phyloP scores from a whole-genome alignment of 1,284 basidiomycete species.

The Apiotrichum brassicae region DNA sequence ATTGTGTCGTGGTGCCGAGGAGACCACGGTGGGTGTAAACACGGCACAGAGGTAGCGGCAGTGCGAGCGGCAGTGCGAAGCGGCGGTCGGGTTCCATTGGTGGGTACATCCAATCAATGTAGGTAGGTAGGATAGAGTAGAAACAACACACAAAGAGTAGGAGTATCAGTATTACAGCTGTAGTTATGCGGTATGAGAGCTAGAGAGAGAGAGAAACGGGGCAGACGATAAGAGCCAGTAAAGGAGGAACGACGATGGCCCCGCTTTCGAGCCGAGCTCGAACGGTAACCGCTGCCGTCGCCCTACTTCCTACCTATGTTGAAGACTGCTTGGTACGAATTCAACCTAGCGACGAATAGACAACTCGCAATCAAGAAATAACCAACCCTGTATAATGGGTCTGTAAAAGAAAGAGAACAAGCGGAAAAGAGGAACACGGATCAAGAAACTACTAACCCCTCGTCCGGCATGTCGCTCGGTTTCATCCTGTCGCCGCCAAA shows the following conservation, averaged over 20 bases:
- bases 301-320: no score
- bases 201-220: background rate
- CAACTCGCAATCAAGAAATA: no score
- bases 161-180: conserved; percentile 6
- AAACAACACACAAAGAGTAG: background rate
- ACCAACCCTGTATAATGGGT: no score
- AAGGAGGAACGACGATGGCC: background rate
- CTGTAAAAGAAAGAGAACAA: background rate
- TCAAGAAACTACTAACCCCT: conserved; percentile 71
- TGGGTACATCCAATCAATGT: conserved; percentile 8
- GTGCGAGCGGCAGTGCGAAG: background rate
- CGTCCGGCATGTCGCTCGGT: conserved; percentile 94
- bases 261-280: no score
- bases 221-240: background rate
- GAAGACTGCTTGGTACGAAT: no score
- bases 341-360: no score
- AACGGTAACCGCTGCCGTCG: no score
- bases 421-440: conserved; percentile 11
- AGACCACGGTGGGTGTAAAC: no score
- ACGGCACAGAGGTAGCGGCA: no score
- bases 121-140: no score
- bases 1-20: no score
- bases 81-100: background rate
- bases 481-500: conserved; percentile 50
- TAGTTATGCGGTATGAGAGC: conserved; percentile 1